Evolutionary conservation across 805 yeast genomes (phyloP).

Genomic region (Peterozyma xylosa): DNA sequence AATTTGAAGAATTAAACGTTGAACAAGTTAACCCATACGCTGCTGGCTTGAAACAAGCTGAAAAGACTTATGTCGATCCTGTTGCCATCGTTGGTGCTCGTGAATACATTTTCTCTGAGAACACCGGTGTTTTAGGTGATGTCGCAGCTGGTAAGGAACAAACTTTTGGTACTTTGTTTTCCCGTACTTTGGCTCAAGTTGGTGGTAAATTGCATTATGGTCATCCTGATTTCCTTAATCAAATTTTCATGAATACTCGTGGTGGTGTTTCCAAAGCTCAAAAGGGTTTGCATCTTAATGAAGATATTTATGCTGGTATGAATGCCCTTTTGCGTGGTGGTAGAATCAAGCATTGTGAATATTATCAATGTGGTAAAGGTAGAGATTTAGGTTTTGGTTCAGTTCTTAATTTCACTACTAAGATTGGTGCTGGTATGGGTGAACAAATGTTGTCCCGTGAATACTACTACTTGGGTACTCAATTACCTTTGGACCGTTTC

Average conservation of each 20-base stretch:
- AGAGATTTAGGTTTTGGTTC: constrained; percentile 86
- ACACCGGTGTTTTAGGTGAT: constrained; percentile 80
- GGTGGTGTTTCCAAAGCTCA: constrained; percentile 88
- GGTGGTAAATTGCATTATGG: constrained; percentile 87
- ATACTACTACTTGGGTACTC: constrained; percentile 75
- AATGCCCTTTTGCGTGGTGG: constrained; percentile 79
- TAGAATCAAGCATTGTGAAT: constrained; percentile 80
- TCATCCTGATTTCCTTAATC: constrained; percentile 79
- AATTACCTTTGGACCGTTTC: constrained; percentile 73
- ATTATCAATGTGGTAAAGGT: constrained; percentile 87
- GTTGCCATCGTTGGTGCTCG: constrained; percentile 86
- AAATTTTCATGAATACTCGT: constrained; percentile 73
- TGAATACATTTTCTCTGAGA: constrained; percentile 82
- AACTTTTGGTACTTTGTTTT: constrained; percentile 79
- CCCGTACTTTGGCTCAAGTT: constrained; percentile 76
- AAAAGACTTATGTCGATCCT: constrained; percentile 45
- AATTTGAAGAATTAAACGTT: constrained; percentile 69
- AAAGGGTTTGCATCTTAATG: constrained; percentile 78
- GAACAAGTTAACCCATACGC: constrained; percentile 81
- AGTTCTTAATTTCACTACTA: constrained; percentile 76
- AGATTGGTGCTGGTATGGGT: constrained; percentile 92
- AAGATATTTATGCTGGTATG: constrained; percentile 88
- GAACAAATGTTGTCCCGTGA: constrained; percentile 84
- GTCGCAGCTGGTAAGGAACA: constrained; percentile 90
- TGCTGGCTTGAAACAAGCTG: constrained; percentile 56